Conservation (phyloP, 371 early-diverging fungal genomes). For the Mucor piriformis region DNA sequence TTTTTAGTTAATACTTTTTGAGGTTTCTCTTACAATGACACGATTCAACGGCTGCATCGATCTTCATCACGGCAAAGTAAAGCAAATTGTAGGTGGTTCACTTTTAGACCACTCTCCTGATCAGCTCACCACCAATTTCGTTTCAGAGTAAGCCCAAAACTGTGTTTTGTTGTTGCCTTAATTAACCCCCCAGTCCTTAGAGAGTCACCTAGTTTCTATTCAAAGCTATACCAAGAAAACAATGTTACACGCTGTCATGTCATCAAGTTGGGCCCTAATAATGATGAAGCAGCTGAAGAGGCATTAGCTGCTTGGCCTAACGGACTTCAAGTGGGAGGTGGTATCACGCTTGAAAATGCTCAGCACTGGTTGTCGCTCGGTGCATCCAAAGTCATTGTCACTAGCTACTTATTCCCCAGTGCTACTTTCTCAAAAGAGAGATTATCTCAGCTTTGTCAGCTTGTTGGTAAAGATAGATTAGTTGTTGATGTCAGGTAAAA, state of each 20-base stretch:
- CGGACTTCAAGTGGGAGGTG: conserved; percentile 94
- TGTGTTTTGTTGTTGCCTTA: not conserved
- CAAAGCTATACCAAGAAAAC: conserved; percentile 75
- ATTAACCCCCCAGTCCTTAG: conserved; percentile 37
- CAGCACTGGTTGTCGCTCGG: conserved; percentile 83
- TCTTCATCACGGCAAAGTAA: conserved; percentile 94
- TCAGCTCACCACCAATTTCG: conserved; percentile 88
- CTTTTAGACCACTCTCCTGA: conserved; percentile 70
- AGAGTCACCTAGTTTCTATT: conserved; percentile 79
- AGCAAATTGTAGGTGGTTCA: conserved; percentile 97
- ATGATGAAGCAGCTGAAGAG: conserved; percentile 85
- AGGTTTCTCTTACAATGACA: too few species aligned
- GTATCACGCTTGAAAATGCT: conserved; percentile 88
- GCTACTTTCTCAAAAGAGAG: conserved; percentile 73
- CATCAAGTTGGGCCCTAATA: conserved; percentile 90
- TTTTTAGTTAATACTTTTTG: too few species aligned
- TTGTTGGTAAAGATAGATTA: conserved; percentile 78
- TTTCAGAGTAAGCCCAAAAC: conserved; percentile 63
- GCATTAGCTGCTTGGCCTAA: conserved; percentile 87
- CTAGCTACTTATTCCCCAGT: conserved; percentile 90
- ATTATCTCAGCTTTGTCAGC: conserved; percentile 58
- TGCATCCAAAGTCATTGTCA: conserved; percentile 93
- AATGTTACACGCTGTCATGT: conserved; percentile 88
- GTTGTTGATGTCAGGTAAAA: conserved; percentile 88
- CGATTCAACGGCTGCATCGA: conserved; percentile 96